A percentile compares a stretch with the other conserved stretches of the same genome.
phyloP scores from a whole-genome alignment of 2,329 filamentous ascomycete species.

The Talaromyces sp. region DNA sequence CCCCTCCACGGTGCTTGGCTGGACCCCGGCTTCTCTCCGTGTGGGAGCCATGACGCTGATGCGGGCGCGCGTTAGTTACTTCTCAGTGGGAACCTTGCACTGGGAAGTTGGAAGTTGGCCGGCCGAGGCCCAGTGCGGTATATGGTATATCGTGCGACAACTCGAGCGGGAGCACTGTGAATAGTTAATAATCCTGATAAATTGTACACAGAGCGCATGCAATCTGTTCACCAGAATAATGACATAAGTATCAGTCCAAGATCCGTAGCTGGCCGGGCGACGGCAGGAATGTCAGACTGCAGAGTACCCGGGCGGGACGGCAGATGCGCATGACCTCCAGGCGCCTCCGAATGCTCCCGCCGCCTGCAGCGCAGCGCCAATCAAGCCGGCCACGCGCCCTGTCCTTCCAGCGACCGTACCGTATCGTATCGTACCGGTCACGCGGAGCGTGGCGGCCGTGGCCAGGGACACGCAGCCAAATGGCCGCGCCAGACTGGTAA shows the following conservation, averaged over 20 bases:
- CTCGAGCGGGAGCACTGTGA: too few species aligned
- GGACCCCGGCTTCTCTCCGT: background rate
- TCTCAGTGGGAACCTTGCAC: too few species aligned
- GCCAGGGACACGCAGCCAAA: background rate
- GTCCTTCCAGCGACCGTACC: background rate
- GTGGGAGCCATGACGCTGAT: background rate
- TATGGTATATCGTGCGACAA: too few species aligned
- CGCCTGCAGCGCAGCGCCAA: conserved; percentile 4
- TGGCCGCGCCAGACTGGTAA: background rate
- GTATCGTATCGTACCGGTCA: background rate
- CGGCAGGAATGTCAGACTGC: background rate
- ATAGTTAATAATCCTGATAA: too few species aligned
- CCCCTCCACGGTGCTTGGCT: background rate
- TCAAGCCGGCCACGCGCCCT: conserved; percentile 8
- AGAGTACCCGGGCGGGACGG: background rate
- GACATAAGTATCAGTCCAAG: too few species aligned
- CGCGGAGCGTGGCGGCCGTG: background rate
- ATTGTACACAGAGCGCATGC: too few species aligned
- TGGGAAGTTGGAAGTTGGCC: too few species aligned
- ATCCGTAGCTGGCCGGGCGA: too few species aligned
- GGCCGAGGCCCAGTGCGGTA: too few species aligned
- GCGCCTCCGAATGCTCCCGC: conserved; percentile 9
- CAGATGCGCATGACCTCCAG: background rate
- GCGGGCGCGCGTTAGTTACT: background rate
- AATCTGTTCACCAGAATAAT: too few species aligned